Base-by-base conservation (phyloP, 371 early-diverging fungal species). In the Lichtheimia corymbifera region DNA sequence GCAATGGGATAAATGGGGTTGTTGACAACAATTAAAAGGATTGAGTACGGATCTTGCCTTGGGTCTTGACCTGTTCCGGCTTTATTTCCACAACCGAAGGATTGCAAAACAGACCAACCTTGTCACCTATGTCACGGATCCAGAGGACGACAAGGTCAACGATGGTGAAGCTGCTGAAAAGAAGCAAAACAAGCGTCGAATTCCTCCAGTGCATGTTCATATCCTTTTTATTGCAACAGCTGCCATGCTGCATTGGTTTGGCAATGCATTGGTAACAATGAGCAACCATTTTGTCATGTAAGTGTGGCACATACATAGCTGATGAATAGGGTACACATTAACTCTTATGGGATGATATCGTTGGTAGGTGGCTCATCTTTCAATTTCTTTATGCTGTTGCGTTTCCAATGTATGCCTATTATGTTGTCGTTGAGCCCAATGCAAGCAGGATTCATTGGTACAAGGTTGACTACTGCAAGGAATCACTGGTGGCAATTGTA, bases 361-460 rank as follows among this genome's bases (percentile, higher is more conserved):
- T 20, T n/a, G 28, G 11, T 5, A 55, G 55, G 17, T 55, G 55
- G 55, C 14, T 55, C 14, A 40, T 55, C 9, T 55, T 55, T 40
- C 55, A 55, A 24, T 55, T 18, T 13, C 13, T 55, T 27, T 55
- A 55, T 18, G 55, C 55, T 12, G 30, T 55, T 14, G 28, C 41
- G 13, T 55, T 55, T 40, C 55, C 55, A 40, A 55, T 55, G 55
- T 55, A 55, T 55, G 55, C 55, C 6, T 55, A 35, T 15, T 55
- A 55, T 41, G 18, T 27, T 40, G 55, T 55, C 28, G 30, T 55
- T 14, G 55, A 55, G 30, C 55, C 55, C n/a, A 55, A 27, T 18
- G 28, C 35, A 0, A 55, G 30, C 55, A 24, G 55, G 40, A 27
- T 55, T 17, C 5, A 35, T 9, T 55, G 28, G 28, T 55, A 55